These are phyloP conservation scores for Gymnopilus dilepis DNA, from an alignment of 768 basidiomycete species.

Conservation along the genomic window DNA sequence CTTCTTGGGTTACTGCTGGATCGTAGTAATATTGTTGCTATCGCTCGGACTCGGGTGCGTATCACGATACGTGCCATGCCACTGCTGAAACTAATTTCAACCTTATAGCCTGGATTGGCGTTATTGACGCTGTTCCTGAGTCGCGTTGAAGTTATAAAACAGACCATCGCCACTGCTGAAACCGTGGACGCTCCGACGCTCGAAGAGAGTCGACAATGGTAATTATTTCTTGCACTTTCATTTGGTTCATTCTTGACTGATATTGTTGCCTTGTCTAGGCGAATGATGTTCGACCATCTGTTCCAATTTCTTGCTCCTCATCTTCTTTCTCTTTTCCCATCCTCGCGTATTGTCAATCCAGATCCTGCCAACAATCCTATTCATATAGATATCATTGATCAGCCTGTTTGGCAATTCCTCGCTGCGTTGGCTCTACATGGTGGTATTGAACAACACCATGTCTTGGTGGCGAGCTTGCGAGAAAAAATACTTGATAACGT, in stretches of 20 bases:
- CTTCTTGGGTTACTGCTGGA: conserved; percentile 84
- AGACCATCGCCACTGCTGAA: conserved; percentile 60
- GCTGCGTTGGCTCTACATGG: conserved; percentile 89
- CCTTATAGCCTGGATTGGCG: conserved; percentile 82
- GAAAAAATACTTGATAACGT: conserved; percentile 96
- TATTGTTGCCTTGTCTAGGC: conserved; percentile 54
- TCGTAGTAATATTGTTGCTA: conserved; percentile 70
- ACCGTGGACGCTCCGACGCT: conserved; percentile 60
- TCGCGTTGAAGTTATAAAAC: conserved; percentile 91
- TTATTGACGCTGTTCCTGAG: conserved; percentile 90
- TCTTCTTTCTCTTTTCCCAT: conserved; percentile 86
- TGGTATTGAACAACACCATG: conserved; percentile 84
- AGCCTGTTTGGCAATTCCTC: conserved; percentile 95
- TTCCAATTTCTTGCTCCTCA: conserved; percentile 81
- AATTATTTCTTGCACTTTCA: conserved; percentile 15
- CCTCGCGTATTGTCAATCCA: conserved; percentile 64
- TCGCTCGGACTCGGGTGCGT: conserved; percentile 84
- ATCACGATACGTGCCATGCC: not conserved
- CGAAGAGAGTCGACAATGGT: conserved; percentile 83
- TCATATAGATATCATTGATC: conserved; percentile 73
- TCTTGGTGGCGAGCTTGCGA: conserved; percentile 81
- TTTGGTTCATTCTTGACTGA: not conserved
- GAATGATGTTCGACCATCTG: conserved; percentile 85
- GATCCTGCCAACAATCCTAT: conserved; percentile 39
- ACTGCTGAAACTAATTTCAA: conserved; percentile 13